These are phyloP conservation scores for Botrytis medusae DNA, from an alignment of 2,329 filamentous ascomycete species.

Conservation along the genomic window DNA sequence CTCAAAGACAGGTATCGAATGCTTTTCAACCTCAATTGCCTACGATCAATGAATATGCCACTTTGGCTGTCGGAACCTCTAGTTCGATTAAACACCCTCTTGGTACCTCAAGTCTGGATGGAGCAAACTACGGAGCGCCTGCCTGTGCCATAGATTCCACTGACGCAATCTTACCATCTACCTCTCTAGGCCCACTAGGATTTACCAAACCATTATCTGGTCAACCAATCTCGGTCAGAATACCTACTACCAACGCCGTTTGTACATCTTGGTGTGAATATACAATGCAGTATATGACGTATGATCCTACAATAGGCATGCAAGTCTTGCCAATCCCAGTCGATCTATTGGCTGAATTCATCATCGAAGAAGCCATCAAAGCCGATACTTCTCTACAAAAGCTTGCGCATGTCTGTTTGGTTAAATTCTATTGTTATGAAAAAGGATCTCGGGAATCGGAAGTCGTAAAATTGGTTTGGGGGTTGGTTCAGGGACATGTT, in stretches of 20 bases:
- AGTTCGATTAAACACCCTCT: fast-evolving
- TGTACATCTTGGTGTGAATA: neutral
- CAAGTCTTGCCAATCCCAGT: neutral
- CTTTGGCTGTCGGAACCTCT: neutral
- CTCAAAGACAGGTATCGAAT: neutral
- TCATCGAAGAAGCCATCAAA: neutral
- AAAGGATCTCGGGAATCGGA: neutral
- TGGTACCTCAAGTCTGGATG: neutral
- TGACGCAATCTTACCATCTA: neutral
- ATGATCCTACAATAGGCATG: neutral
- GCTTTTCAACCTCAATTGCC: neutral
- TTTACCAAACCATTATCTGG: neutral
- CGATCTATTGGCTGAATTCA: neutral
- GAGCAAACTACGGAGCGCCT: neutral
- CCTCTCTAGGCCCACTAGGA: neutral
- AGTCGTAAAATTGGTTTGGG: neutral
- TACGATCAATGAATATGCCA: neutral
- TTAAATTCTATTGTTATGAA: neutral
- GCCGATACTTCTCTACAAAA: neutral
- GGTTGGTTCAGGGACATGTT: fast-evolving
- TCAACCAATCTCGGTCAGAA: neutral
- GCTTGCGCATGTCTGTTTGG: neutral
- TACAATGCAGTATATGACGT: neutral
- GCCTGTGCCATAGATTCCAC: neutral
- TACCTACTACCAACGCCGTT: neutral